Evolutionary conservation across 345 rosid genomes (phyloP), one percentile per base, ranked within the genome.

Genomic region (Pugionium dolabratum): DNA sequence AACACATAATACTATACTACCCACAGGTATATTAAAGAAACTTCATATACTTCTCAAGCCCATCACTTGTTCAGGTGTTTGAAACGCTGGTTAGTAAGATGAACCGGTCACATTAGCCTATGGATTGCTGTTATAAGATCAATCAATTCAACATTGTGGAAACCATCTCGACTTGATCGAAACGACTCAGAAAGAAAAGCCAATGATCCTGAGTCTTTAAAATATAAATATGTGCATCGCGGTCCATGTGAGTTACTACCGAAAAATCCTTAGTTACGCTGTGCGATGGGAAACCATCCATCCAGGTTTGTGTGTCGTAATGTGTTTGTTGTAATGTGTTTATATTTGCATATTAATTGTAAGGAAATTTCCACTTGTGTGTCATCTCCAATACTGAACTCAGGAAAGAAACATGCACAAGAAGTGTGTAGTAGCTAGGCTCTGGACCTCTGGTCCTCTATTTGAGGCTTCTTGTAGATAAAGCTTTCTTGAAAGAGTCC

Each of bases 51-150:
- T 54, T 54, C 39, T 67, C 56, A 60, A 54, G 9, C 63, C 46
- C 2, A 11, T 47, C 42, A 67, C 25, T 25, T 67, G 53, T 53
- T 46, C 70, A 92, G 98, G 93, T 86, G 46, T 89, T 89, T 65
- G 84, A 85, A 25, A 69, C 82, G 78, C 68, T 92, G 88, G 93
- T 92, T 59, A 79, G 82, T 70, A 92, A 87, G 82, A 83, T 87
- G 88, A 81, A 79, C 62, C 84, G 78, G 50, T 89, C 98, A 0
- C 83, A 42, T 87, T 80, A n/a, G 88, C 95, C 51, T 76, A 89
- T 3, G 91, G 95, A 30, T 67, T 86, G 51, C 73, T 89, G 59
- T 86, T 18, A 18, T 92, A 62, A 81, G 83, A 77, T 84, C 98
- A 62, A 47, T 79, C 27, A 80, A 80, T 68, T 82, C 85, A 41